Evolutionary conservation across 805 yeast genomes (phyloP), one percentile per base, ranked within the genome.

Genomic region (Cyberlindnera galapagoensis): DNA sequence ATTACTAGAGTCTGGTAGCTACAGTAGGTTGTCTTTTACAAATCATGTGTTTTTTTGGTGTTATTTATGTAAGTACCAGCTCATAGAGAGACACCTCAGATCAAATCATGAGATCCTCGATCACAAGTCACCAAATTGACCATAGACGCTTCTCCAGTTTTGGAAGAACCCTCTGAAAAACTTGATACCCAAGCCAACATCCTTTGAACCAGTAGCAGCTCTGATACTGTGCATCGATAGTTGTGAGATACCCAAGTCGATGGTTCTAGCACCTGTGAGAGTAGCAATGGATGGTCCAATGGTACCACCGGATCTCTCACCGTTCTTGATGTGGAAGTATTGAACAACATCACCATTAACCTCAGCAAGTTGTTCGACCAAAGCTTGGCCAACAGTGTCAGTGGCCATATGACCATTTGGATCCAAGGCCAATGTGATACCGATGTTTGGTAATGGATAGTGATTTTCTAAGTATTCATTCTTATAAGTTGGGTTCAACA

Each of bases 331-430:
- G 52, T 85, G 95, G 76, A 84, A 84, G 58, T 75, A 77, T 60
- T 86, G 95, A 18, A 85, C 44, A 33, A 62, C 59, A 52, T 81
- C 86, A 31, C 66, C 80, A 39, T 82, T 76, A 33, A 60, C 52
- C 36, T 71, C 62, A 3, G 86, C 94, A 42, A 85, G 53, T 47
- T 79, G 80, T 55, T 81, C 83, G 29, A 75, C 65, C 30, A 86
- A 62, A 0, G 90, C 80, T 14, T 73, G 57, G 12, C 90, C 85
- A 28, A 76, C 75, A 4, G 79, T 66, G 52, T 85, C 94, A 7
- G 94, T 82, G 17, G 88, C 86, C 80, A 83, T 76, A 51, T 80
- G 81, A 10, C 82, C 87, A 55, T 83, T 80, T 24, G 94, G 75
- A 56, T 85, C 94, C 44, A 77, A 62, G 2, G 84, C 69, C 19